phyloP scores from a whole-genome alignment of 306 rosid species.

The Parietaria judaica region DNA sequence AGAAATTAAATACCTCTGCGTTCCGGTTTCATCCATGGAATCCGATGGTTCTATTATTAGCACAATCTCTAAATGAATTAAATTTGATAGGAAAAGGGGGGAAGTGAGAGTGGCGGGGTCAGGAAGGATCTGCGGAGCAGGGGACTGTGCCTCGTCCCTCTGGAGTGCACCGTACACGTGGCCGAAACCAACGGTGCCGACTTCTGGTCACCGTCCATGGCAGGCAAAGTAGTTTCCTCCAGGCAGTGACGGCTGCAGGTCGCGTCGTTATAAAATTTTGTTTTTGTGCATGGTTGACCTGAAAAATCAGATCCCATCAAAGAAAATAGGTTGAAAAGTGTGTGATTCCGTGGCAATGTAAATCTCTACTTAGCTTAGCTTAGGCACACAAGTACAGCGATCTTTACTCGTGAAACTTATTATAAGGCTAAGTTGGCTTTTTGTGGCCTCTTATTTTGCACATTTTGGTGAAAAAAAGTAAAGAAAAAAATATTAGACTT shows the following conservation, averaged over 20 bases:
- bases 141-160: conserved; percentile 77
- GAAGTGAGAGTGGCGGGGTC: conserved; percentile 16
- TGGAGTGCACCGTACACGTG: conserved; percentile 58
- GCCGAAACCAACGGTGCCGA: conserved; percentile 73
- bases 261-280: not conserved
- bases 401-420: no score
- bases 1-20: no score
- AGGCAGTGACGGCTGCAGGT: not conserved
- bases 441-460: no score
- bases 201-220: conserved; percentile 75
- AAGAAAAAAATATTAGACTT: no score
- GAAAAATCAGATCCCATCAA: not conserved
- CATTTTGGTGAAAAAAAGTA: no score
- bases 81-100: conserved; percentile 26
- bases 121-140: conserved; percentile 41
- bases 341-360: no score
- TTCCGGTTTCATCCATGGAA: no score
- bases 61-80: no score
- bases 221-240: conserved; percentile 17
- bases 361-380: no score
- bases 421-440: no score
- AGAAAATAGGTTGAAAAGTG: no score
- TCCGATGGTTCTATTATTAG: not conserved
- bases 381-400: no score
- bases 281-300: not conserved